Percentiles rank a stretch among this genome's conserved stretches.
Evolutionary conservation across 139 green algal genomes (phyloP).

Genomic region (Chlamydomonas sphaeroides): DNA sequence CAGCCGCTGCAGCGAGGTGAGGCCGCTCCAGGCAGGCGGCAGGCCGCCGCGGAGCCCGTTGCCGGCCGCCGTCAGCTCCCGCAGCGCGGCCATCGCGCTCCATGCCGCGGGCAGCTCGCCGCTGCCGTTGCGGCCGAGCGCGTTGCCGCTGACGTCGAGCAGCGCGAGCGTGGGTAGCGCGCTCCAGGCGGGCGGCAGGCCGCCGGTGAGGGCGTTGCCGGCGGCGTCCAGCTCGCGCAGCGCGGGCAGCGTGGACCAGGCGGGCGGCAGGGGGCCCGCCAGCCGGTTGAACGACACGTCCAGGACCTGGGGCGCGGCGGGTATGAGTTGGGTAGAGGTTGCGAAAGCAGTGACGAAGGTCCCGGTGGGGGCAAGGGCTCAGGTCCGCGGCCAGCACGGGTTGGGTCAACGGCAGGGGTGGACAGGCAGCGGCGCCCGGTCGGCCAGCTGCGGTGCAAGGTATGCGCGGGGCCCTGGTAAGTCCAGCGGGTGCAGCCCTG

Average conservation of each 20-base stretch:
- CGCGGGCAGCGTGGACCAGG: slow-evolving; percentile 12
- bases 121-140: too few relatives aligned
- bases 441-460: too few relatives aligned
- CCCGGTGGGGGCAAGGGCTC: too few relatives aligned
- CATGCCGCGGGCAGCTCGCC: slow-evolving; percentile 15
- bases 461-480: too few relatives aligned
- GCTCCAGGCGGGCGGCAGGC: slow-evolving; percentile 14
- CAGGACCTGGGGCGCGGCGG: neutral
- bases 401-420: too few relatives aligned
- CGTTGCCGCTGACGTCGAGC: slow-evolving; percentile 6
- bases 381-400: too few relatives aligned
- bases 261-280: slow-evolving; percentile 10
- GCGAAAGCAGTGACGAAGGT: too few relatives aligned
- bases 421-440: too few relatives aligned
- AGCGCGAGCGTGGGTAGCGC: neutral
- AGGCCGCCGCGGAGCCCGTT: slow-evolving; percentile 10
- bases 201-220: slow-evolving; percentile 16
- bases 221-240: neutral
- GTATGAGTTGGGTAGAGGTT: too few relatives aligned
- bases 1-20: neutral
- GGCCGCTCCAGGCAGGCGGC: slow-evolving; percentile 9
- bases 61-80: neutral
- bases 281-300: slow-evolving; percentile 29
- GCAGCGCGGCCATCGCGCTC: neutral
- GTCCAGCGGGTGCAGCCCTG: too few relatives aligned